phyloP scores from a whole-genome alignment of 2,329 filamentous ascomycete genomes.

The Alternaria rosae region DNA sequence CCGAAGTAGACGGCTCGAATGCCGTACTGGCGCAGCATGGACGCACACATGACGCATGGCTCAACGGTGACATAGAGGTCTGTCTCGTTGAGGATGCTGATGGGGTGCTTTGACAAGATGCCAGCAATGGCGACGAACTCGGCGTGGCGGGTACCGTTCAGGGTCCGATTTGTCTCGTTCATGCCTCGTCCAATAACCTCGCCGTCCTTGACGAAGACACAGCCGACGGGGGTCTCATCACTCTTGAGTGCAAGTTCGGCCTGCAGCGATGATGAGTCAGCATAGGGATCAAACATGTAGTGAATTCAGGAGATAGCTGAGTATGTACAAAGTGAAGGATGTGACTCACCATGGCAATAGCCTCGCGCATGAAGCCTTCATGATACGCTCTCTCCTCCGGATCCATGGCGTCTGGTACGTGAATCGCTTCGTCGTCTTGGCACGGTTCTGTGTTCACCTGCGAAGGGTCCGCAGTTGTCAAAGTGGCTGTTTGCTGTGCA shows the following conservation, averaged over 20 bases:
- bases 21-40: slow-evolving; percentile 83
- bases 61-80: slow-evolving; percentile 97
- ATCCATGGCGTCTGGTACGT: slow-evolving; percentile 38
- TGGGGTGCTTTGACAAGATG: slow-evolving; percentile 69
- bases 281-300: slow-evolving; percentile 4
- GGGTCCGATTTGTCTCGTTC: slow-evolving; percentile 80
- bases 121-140: slow-evolving; percentile 87
- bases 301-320: neutral
- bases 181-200: slow-evolving; percentile 87
- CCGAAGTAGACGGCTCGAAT: slow-evolving; percentile 94
- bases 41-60: slow-evolving; percentile 98
- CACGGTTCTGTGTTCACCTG: slow-evolving; percentile 24
- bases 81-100: slow-evolving; percentile 73
- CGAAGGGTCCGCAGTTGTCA: slow-evolving; percentile 15
- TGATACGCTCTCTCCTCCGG: slow-evolving; percentile 57
- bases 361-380: slow-evolving; percentile 80
- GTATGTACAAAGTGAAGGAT: slow-evolving; percentile 7
- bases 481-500: slow-evolving; percentile 18
- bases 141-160: slow-evolving; percentile 83
- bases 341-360: slow-evolving; percentile 77
- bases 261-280: slow-evolving; percentile 56
- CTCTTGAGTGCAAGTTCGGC: slow-evolving; percentile 80
- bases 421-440: slow-evolving; percentile 39
- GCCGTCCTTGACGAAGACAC: slow-evolving; percentile 84
- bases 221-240: slow-evolving; percentile 96